Percentiles rank a stretch among this genome's conserved stretches.
These are phyloP conservation scores for Pichiaceae sp. DNA, from an alignment of 1,139 yeast species.

Conservation along the genomic window DNA sequence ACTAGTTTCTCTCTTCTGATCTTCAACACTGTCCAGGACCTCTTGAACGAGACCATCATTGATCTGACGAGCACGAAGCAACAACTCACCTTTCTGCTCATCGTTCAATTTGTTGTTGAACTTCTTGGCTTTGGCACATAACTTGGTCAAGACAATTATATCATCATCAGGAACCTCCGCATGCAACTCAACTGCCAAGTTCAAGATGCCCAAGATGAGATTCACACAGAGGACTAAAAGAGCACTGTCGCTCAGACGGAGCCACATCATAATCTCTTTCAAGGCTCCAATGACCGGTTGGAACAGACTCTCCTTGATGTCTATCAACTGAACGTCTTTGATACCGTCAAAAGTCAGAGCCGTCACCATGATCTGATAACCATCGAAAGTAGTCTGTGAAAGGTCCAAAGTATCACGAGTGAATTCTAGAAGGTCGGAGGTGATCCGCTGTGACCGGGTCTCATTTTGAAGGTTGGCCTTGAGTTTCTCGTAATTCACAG, in stretches of 20 bases:
- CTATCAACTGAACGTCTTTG: conserved; percentile 4
- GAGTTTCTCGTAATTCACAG: conserved; percentile 18
- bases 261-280: conserved; percentile 63
- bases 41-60: conserved; percentile 45
- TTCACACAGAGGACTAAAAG: conserved; percentile 68
- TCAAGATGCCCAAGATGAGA: conserved; percentile 59
- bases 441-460: conserved; percentile 15
- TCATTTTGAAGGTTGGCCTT: conserved; percentile 12
- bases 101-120: conserved; percentile 57
- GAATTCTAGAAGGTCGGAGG: conserved; percentile 30
- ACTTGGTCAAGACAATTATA: conserved; percentile 47
- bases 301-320: conserved; percentile 22
- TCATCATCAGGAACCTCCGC: conserved; percentile 37
- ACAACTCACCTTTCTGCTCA: conserved; percentile 48
- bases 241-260: conserved; percentile 71
- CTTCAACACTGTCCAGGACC: conserved; percentile 39
- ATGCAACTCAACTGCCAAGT: conserved; percentile 44
- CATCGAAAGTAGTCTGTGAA: conserved; percentile 58
- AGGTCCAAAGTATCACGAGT: conserved; percentile 82
- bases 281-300: conserved; percentile 41
- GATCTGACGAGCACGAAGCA: conserved; percentile 48
- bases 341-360: conserved; percentile 23
- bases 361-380: conserved; percentile 48
- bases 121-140: conserved; percentile 57
- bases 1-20: conserved; percentile 24